A percentile compares a stretch with the other conserved stretches of the same genome.
These are phyloP conservation scores for Amoeboaphelidium occidentale DNA, from an alignment of 371 early-diverging fungal genomes.

Conservation along the genomic window DNA sequence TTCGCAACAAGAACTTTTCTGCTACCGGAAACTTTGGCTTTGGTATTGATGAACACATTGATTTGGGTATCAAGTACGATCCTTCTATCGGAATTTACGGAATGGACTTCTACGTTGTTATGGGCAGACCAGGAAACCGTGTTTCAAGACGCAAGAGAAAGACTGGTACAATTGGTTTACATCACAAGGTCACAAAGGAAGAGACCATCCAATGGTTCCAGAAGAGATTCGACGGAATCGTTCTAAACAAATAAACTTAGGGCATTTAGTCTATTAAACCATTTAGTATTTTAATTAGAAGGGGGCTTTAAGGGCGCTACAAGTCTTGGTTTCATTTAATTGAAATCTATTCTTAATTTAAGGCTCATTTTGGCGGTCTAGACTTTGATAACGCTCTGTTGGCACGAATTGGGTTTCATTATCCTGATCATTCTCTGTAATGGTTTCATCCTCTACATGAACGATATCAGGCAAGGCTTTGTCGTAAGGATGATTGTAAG, in stretches of 20 bases:
- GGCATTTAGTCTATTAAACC: no score
- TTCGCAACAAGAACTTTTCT: conserved; percentile 84
- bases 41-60: conserved; percentile 99
- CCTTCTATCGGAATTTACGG: conserved; percentile 73
- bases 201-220: conserved; percentile 47
- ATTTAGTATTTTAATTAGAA: no score
- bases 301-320: no score
- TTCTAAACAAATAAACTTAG: conserved; percentile 47
- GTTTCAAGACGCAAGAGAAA: conserved; percentile 88
- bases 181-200: conserved; percentile 77
- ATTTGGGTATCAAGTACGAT: conserved; percentile 99
- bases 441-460: no score
- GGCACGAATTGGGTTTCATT: no score
- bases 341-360: no score
- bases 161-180: conserved; percentile 60
- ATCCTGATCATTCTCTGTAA: no score
- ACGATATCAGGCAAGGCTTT: no score
- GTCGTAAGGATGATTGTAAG: no score
- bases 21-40: conserved; percentile 98
- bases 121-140: conserved; percentile 93
- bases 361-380: no score
- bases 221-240: conserved; percentile 57
- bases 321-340: no score
- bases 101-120: conserved; percentile 94
- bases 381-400: no score